These are phyloP conservation scores for Hymenoscyphus infarciens DNA, from an alignment of 2,329 filamentous ascomycete species.

Conservation along the genomic window DNA sequence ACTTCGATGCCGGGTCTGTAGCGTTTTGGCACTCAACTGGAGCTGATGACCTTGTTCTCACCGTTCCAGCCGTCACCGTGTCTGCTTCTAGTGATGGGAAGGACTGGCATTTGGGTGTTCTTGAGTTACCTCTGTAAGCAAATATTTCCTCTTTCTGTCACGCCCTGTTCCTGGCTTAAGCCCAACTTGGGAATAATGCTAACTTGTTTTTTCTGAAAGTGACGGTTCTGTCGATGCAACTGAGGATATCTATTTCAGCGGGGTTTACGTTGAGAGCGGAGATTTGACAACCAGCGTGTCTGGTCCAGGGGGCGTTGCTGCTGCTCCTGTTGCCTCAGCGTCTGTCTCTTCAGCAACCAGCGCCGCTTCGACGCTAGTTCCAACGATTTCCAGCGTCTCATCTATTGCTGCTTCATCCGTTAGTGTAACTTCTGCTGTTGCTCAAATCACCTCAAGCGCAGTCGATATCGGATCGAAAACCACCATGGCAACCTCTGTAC, in stretches of 20 bases:
- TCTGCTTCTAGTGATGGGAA: conserved; percentile 61
- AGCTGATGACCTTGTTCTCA: conserved; percentile 50
- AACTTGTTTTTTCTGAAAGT: too few relatives aligned
- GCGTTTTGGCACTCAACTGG: conserved; percentile 67
- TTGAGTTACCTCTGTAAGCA: conserved; percentile 65
- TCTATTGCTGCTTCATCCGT: neutral
- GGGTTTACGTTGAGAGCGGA: conserved; percentile 64
- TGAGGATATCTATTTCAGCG: conserved; percentile 68
- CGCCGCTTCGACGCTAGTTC: neutral
- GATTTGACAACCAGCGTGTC: conserved; percentile 38
- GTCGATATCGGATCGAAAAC: neutral
- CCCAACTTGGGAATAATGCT: too few relatives aligned
- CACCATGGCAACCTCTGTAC: neutral
- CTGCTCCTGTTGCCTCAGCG: neutral
- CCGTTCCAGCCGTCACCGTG: conserved; percentile 55
- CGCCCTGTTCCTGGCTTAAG: too few relatives aligned
- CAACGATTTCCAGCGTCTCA: neutral
- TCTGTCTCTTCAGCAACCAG: neutral
- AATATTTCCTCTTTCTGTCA: too few relatives aligned
- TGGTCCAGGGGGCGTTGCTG: conserved; percentile 24
- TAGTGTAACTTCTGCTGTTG: neutral
- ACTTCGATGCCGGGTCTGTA: conserved; percentile 59
- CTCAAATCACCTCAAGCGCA: neutral
- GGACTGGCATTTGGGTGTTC: conserved; percentile 68
- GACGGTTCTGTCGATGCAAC: conserved; percentile 44